phyloP scores from a whole-genome alignment of 2,329 filamentous ascomycete species.

The Aspergillus flavus region DNA sequence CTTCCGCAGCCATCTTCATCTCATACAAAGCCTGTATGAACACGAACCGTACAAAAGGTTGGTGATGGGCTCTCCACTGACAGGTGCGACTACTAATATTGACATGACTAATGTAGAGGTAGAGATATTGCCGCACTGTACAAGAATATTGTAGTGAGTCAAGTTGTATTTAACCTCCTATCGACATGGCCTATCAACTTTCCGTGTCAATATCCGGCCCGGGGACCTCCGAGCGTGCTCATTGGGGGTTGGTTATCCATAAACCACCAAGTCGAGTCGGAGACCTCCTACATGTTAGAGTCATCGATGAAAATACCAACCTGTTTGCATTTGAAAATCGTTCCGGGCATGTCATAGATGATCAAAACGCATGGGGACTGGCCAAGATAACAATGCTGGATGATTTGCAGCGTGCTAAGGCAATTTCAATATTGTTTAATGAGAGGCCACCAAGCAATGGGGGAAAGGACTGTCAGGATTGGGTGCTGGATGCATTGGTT shows the following conservation, averaged over 20 bases:
- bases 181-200: neutral
- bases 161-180: neutral
- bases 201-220: neutral
- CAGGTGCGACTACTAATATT: no score
- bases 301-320: neutral
- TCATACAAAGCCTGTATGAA: no score
- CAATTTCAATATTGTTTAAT: neutral
- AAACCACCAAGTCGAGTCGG: neutral
- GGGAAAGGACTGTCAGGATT: neutral
- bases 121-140: no score
- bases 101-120: no score
- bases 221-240: neutral
- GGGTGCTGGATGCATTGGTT: neutral
- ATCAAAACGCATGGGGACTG: neutral
- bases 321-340: neutral
- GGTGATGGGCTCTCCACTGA: no score
- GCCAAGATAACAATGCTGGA: neutral
- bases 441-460: neutral
- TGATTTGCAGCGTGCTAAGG: neutral
- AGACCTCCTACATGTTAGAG: neutral
- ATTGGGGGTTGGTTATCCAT: neutral
- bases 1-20: no score
- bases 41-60: no score
- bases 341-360: neutral
- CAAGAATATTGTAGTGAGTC: no score